A percentile compares a stretch with the other conserved stretches of the same genome.
These are phyloP conservation scores for Botrytis paeoniae DNA, from an alignment of 2,329 filamentous ascomycete genomes.

Conservation along the genomic window DNA sequence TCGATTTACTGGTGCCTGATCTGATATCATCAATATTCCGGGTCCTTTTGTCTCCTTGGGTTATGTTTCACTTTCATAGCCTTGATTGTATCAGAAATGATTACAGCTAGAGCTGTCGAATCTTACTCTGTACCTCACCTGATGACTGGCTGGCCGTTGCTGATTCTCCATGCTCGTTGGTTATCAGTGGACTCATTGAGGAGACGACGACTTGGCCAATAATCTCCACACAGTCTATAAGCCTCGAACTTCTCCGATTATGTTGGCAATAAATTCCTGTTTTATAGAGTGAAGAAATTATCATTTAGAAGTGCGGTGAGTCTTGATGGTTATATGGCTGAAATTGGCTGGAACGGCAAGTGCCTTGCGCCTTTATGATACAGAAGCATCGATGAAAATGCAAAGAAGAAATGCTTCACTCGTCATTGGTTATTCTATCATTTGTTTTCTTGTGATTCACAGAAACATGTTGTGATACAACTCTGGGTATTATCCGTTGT, in stretches of 20 bases:
- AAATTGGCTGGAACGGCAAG: constrained; percentile 6
- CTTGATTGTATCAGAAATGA: background rate
- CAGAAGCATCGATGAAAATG: background rate
- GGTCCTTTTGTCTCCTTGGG: background rate
- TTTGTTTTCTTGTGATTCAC: background rate
- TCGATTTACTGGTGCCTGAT: constrained; percentile 10
- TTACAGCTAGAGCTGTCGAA: background rate
- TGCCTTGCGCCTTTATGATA: constrained; percentile 1
- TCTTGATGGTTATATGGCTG: background rate
- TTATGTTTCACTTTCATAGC: background rate
- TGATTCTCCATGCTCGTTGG: background rate
- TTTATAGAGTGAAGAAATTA: background rate
- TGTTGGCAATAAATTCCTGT: background rate
- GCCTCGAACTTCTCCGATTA: background rate
- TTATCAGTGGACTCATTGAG: background rate
- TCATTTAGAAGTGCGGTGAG: constrained; percentile 10
- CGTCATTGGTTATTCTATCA: background rate
- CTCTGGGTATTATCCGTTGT: background rate
- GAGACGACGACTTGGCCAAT: background rate
- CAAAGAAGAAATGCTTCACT: background rate
- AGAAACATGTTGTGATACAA: background rate
- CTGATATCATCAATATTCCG: constrained; percentile 7
- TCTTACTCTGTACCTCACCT: background rate
- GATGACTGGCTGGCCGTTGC: constrained; percentile 1
- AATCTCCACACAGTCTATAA: background rate